phyloP scores from a whole-genome alignment of 2,329 filamentous ascomycete genomes.

The Pseudogymnoascus sp. region DNA sequence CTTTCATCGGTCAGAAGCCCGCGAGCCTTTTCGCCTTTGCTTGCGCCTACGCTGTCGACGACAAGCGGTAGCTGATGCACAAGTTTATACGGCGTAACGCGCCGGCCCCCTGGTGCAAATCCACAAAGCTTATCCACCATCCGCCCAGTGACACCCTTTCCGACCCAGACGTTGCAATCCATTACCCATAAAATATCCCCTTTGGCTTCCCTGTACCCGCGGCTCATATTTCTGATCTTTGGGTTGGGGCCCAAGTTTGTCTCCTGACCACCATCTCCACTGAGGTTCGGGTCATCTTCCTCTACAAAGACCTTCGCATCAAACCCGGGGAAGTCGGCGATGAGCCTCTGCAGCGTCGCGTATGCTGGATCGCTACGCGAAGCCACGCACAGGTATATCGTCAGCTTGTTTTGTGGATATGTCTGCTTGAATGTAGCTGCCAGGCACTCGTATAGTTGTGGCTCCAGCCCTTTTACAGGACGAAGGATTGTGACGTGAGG shows the following conservation, averaged over 20 bases:
- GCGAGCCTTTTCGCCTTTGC: conserved; percentile 19
- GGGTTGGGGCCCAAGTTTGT: conserved; percentile 81
- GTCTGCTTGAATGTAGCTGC: conserved; percentile 75
- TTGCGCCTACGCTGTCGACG: conserved; percentile 58
- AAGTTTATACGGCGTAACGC: conserved; percentile 67
- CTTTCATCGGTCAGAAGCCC: conserved; percentile 20
- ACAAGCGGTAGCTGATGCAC: conserved; percentile 90
- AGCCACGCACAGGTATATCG: conserved; percentile 76
- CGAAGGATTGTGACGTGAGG: conserved; percentile 87
- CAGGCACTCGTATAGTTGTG: conserved; percentile 85
- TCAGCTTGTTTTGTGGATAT: conserved; percentile 70
- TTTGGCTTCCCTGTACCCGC: conserved; percentile 81
- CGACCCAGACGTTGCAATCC: conserved; percentile 95
- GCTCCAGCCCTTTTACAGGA: conserved; percentile 87
- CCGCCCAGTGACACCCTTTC: conserved; percentile 67
- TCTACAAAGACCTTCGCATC: conserved; percentile 74
- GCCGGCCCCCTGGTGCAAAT: conserved; percentile 41
- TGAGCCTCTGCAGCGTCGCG: conserved; percentile 61
- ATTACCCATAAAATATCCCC: conserved; percentile 89
- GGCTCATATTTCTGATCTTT: conserved; percentile 96
- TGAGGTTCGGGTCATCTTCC: conserved; percentile 67
- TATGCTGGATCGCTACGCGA: conserved; percentile 69
- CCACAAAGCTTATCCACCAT: conserved; percentile 88
- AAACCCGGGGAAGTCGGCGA: conserved; percentile 64
- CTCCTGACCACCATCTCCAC: conserved; percentile 42